phyloP scores from a whole-genome alignment of 2,329 filamentous ascomycete genomes.

The Thielaviopsis ethacetica region DNA sequence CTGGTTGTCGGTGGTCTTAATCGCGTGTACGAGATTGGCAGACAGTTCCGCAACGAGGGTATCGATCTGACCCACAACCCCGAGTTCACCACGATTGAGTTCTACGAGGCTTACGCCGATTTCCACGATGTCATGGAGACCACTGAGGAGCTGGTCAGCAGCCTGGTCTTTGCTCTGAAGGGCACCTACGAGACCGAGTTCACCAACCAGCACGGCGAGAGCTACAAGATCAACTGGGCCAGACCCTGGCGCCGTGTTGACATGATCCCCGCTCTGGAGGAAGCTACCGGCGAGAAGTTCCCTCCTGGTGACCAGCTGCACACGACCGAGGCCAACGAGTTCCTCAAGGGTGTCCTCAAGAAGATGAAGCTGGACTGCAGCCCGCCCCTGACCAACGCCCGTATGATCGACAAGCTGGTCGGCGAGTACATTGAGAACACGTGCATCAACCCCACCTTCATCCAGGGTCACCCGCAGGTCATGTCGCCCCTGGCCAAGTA shows the following conservation, averaged over 20 bases:
- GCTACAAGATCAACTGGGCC: slow-evolving; percentile 89
- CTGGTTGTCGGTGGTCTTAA: slow-evolving; percentile 84
- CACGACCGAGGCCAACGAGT: slow-evolving; percentile 74
- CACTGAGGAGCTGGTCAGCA: slow-evolving; percentile 85
- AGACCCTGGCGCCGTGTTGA: slow-evolving; percentile 83
- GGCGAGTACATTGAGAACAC: slow-evolving; percentile 92
- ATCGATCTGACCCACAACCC: slow-evolving; percentile 62
- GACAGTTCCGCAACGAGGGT: slow-evolving; percentile 89
- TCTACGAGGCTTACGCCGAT: slow-evolving; percentile 89
- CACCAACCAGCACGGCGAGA: slow-evolving; percentile 72
- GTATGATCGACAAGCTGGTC: slow-evolving; percentile 90
- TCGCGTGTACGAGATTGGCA: slow-evolving; percentile 88
- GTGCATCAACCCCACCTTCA: slow-evolving; percentile 86
- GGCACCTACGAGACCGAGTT: slow-evolving; percentile 75
- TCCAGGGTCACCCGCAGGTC: slow-evolving; percentile 53
- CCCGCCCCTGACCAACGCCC: slow-evolving; percentile 77
- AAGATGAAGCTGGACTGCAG: slow-evolving; percentile 85
- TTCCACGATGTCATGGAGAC: slow-evolving; percentile 80
- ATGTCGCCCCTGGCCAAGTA: slow-evolving; percentile 76
- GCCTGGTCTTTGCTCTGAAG: slow-evolving; percentile 75
- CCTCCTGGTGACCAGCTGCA: slow-evolving; percentile 78
- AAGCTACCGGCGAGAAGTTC: slow-evolving; percentile 84
- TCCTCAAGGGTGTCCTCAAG: slow-evolving; percentile 68
- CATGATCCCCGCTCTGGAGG: slow-evolving; percentile 82
- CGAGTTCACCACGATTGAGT: slow-evolving; percentile 95